phyloP scores from a whole-genome alignment of 495 filamentous ascomycete species.

The Collariella sp. region DNA sequence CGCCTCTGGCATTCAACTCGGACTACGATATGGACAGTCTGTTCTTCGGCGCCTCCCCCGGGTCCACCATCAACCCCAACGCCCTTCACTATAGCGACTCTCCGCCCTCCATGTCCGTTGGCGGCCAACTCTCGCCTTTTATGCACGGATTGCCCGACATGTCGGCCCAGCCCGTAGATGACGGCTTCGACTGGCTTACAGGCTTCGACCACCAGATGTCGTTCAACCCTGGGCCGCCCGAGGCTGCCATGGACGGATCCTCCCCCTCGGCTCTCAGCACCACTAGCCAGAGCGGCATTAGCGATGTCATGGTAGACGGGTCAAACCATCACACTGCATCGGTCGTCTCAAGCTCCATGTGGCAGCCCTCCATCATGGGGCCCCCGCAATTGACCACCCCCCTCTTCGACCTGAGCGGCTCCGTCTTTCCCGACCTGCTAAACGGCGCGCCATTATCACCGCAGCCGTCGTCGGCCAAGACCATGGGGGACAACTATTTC shows the following conservation, averaged over 20 bases:
- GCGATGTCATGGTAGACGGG: slow-evolving; percentile 85
- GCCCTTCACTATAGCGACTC: slow-evolving; percentile 89
- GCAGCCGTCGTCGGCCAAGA: slow-evolving; percentile 47
- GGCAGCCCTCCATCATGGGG: slow-evolving; percentile 60
- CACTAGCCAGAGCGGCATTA: slow-evolving; percentile 82
- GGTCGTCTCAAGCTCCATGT: slow-evolving; percentile 44
- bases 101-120: slow-evolving; percentile 61
- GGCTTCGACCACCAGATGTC: slow-evolving; percentile 71
- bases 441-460: slow-evolving; percentile 55
- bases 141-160: slow-evolving; percentile 55
- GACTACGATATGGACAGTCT: slow-evolving; percentile 70
- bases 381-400: slow-evolving; percentile 49
- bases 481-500: slow-evolving; percentile 46
- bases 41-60: slow-evolving; percentile 51
- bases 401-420: slow-evolving; percentile 51
- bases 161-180: slow-evolving; percentile 56
- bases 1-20: slow-evolving; percentile 59
- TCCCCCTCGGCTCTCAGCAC: slow-evolving; percentile 93
- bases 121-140: slow-evolving; percentile 62
- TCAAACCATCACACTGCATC: slow-evolving; percentile 50
- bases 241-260: slow-evolving; percentile 80
- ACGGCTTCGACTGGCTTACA: slow-evolving; percentile 78
- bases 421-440: slow-evolving; percentile 52
- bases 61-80: slow-evolving; percentile 86
- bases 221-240: slow-evolving; percentile 54